Evolutionary conservation across 1,284 basidiomycete species (phyloP).

Genomic region (Blastosporella zonata): DNA sequence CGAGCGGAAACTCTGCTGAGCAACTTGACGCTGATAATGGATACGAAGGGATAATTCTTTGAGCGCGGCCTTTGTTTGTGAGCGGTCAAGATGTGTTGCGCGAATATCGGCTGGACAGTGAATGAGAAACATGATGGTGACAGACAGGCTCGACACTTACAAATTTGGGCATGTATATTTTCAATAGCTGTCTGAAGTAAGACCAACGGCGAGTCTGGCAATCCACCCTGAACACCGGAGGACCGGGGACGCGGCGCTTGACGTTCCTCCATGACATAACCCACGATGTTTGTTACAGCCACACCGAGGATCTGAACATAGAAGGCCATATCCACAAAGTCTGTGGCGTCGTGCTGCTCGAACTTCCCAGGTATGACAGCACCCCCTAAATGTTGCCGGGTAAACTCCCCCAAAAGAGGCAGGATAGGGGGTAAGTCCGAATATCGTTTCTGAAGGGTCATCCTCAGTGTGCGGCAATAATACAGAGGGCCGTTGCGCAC

Average conservation of each 20-base stretch:
- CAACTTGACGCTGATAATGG: slow-evolving; percentile 48
- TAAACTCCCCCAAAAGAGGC: slow-evolving; percentile 42
- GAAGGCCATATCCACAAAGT: slow-evolving; percentile 57
- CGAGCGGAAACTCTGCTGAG: slow-evolving; percentile 28
- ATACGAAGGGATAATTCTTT: slow-evolving; percentile 63
- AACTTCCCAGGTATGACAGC: slow-evolving; percentile 33
- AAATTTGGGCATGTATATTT: slow-evolving; percentile 56
- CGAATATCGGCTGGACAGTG: slow-evolving; percentile 57
- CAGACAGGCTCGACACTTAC: slow-evolving; percentile 32
- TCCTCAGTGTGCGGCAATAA: neutral
- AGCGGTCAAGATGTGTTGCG: slow-evolving; percentile 69
- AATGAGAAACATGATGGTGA: neutral
- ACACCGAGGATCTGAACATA: slow-evolving; percentile 52
- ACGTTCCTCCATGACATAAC: slow-evolving; percentile 50
- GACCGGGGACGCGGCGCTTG: slow-evolving; percentile 5
- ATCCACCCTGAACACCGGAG: neutral
- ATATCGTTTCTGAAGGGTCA: slow-evolving; percentile 30
- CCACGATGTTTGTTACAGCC: slow-evolving; percentile 54
- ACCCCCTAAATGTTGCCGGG: slow-evolving; percentile 20
- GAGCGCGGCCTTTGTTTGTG: slow-evolving; percentile 61
- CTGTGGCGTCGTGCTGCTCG: slow-evolving; percentile 44
- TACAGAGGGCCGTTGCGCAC: slow-evolving; percentile 25
- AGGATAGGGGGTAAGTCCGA: slow-evolving; percentile 42
- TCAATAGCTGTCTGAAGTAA: slow-evolving; percentile 46
- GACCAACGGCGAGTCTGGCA: slow-evolving; percentile 39